A percentile compares a stretch with the other conserved stretches of the same genome.
These are phyloP conservation scores for Chlamydomonas sp. DNA, from an alignment of 139 green algal species.

Conservation along the genomic window DNA sequence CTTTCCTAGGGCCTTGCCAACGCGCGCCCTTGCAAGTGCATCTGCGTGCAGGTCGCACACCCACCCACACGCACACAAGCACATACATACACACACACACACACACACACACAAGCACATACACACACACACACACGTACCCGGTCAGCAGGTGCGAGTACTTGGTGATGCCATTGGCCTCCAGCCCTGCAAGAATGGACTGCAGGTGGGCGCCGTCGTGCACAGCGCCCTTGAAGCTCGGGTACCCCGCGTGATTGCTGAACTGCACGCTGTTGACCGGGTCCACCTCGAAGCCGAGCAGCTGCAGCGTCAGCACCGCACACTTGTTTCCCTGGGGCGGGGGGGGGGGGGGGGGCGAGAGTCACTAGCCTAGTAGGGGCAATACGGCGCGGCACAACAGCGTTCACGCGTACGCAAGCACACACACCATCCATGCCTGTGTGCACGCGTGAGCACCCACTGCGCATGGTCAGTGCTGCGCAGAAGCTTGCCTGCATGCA, in stretches of 20 bases:
- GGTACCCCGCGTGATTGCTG: constrained; percentile 79
- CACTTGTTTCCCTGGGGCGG: constrained; percentile 64
- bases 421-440: too few species aligned
- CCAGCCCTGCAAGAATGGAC: constrained; percentile 55
- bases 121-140: too few species aligned
- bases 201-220: constrained; percentile 65
- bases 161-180: constrained; percentile 59
- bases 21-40: too few species aligned
- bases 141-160: constrained; percentile 93
- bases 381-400: not conserved
- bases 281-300: constrained; percentile 86
- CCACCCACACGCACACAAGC: too few species aligned
- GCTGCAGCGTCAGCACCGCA: constrained; percentile 83
- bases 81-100: too few species aligned
- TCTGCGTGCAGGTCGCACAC: too few species aligned
- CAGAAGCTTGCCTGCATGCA: too few species aligned
- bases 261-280: constrained; percentile 80
- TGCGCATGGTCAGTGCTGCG: constrained; percentile 11
- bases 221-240: constrained; percentile 50
- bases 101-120: too few species aligned
- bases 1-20: too few species aligned
- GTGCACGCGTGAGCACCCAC: too few species aligned
- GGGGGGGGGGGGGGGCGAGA: not conserved
- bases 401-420: too few species aligned
- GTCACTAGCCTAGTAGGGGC: not conserved